Evolutionary conservation across 352 stramenopile genomes (phyloP).

Genomic region (Blastocystis sp.): DNA sequence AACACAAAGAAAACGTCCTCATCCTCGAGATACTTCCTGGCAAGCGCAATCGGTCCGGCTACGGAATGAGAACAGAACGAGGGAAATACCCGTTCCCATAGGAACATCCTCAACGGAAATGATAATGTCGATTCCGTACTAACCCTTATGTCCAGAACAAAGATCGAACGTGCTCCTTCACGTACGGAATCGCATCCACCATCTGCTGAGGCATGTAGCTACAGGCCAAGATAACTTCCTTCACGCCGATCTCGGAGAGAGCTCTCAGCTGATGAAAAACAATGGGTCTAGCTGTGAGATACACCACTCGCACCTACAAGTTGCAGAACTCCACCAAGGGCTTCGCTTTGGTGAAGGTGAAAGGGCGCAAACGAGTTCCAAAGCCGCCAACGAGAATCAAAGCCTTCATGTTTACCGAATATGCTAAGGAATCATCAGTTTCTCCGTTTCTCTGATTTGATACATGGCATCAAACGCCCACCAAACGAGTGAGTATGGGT

Average conservation of each 20-base stretch:
- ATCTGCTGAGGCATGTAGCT: constrained; percentile 88
- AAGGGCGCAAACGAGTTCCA: constrained; percentile 85
- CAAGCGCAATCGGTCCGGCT: constrained; percentile 83
- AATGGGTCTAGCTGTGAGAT: constrained; percentile 80
- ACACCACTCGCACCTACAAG: constrained; percentile 13
- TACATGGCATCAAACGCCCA: background rate
- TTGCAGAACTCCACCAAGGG: constrained; percentile 89
- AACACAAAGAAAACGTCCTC: constrained; percentile 88
- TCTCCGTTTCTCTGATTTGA: constrained; percentile 1
- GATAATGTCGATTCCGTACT: constrained; percentile 87
- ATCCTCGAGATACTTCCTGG: constrained; percentile 82
- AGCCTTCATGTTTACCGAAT: constrained; percentile 82
- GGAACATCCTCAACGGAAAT: constrained; percentile 78
- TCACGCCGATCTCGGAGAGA: constrained; percentile 85
- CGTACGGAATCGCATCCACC: constrained; percentile 81
- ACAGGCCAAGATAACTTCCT: constrained; percentile 85
- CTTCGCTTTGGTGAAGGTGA: constrained; percentile 87
- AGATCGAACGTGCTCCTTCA: constrained; percentile 82
- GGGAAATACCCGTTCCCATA: constrained; percentile 65
- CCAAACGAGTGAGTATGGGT: constrained; percentile 7
- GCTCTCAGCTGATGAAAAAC: constrained; percentile 87
- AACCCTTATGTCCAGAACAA: constrained; percentile 67
- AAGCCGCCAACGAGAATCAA: constrained; percentile 88
- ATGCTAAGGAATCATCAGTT: background rate
- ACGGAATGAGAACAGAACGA: constrained; percentile 75